Evolutionary conservation across 148 eudicot species (phyloP).

Genomic region (Rhododendron griersonianum): DNA sequence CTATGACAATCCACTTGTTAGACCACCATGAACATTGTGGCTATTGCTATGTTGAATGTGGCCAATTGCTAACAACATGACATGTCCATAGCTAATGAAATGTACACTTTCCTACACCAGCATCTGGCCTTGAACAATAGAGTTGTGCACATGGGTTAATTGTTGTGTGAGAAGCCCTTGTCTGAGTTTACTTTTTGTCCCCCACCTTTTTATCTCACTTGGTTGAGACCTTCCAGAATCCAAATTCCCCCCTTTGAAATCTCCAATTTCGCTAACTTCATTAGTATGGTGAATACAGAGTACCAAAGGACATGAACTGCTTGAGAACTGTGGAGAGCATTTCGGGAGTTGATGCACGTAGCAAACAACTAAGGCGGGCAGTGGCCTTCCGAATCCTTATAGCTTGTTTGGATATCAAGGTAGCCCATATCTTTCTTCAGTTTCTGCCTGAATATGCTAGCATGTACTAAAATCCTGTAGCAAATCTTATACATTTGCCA

Average conservation of each 20-base stretch:
- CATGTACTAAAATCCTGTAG: background rate
- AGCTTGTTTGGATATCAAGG: conserved; percentile 61
- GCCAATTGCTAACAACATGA: background rate
- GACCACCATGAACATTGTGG: background rate
- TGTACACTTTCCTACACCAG: background rate
- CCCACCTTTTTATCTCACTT: background rate
- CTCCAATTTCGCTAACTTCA: background rate
- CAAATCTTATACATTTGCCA: background rate
- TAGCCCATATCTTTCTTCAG: conserved; percentile 13
- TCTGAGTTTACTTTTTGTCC: background rate
- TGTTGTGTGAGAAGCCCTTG: background rate
- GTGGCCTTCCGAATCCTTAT: conserved; percentile 57
- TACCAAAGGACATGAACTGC: conserved; percentile 67
- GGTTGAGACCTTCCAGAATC: background rate
- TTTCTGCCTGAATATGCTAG: background rate
- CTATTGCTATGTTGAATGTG: background rate
- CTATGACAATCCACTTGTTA: background rate
- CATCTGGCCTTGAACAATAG: background rate
- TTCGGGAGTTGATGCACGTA: conserved; percentile 52
- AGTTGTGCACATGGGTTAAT: background rate
- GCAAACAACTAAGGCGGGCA: conserved; percentile 63
- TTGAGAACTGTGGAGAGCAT: conserved; percentile 66
- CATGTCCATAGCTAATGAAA: background rate
- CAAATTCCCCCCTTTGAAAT: background rate
- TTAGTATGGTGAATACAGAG: conserved; percentile 33